Evolutionary conservation across 805 yeast species (phyloP).

Genomic region (Sugiyamaella chiloensis): DNA sequence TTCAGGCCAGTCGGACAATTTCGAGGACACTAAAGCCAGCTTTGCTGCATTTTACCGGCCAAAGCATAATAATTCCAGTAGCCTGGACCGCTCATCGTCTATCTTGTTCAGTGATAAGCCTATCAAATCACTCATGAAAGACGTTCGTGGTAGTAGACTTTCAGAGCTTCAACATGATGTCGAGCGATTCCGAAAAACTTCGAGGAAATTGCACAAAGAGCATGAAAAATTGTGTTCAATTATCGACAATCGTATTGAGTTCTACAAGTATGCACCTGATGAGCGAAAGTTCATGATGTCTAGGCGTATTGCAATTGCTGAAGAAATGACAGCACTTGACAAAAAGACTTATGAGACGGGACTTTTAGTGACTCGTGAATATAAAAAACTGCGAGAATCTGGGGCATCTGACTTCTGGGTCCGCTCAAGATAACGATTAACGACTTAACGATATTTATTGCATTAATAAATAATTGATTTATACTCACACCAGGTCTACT

Average conservation of each 20-base stretch:
- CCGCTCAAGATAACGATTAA: slow-evolving; percentile 6
- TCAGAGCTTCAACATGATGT: background rate
- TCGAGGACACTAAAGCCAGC: background rate
- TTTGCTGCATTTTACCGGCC: background rate
- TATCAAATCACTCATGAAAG: background rate
- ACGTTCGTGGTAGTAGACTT: slow-evolving; percentile 1
- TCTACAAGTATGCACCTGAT: slow-evolving; percentile 7
- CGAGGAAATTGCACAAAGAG: slow-evolving; percentile 5
- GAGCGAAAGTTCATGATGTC: slow-evolving; percentile 7
- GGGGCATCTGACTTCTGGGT: slow-evolving; percentile 21
- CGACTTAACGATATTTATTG: background rate
- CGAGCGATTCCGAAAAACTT: slow-evolving; percentile 1
- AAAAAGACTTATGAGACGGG: slow-evolving; percentile 21
- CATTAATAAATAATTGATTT: background rate
- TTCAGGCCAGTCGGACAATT: background rate
- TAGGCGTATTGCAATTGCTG: slow-evolving; percentile 5
- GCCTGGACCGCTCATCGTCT: background rate
- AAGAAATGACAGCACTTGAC: slow-evolving; percentile 17
- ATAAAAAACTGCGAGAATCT: slow-evolving; percentile 15
- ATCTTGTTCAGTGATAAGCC: background rate
- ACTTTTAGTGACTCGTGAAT: slow-evolving; percentile 18
- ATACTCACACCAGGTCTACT: background rate
- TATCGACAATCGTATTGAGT: slow-evolving; percentile 7
- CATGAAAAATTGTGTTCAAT: background rate
- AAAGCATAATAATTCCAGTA: background rate